Evolutionary conservation across 495 filamentous ascomycete genomes (phyloP), one percentile per base, ranked within the genome.

Genomic region (Alectoria sarmentosa): DNA sequence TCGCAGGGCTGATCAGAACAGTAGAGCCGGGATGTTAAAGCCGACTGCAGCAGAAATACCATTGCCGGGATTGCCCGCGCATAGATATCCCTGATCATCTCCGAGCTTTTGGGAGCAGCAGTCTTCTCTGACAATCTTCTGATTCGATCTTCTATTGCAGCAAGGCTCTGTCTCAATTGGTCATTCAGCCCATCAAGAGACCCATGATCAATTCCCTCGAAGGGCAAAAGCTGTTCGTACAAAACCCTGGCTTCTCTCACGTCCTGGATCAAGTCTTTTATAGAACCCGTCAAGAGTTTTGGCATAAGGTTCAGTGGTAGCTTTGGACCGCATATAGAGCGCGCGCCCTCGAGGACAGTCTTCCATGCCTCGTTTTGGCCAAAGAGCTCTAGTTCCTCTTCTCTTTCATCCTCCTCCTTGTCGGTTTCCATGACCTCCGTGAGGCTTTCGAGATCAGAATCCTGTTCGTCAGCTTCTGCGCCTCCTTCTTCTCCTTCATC

Each of bases 81-180:
- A 58, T 69, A 69, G n/a, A 69, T 62, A 36, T 71, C 69, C 10
- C 55, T 60, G 8, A 69, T 38, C 23, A 68, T 48, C 38, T 61
- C 32, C 10, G 61, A 26, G n/a, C 32, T 44, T 49, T 65, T 58
- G 0, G 1, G 48, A 19, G 17, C 28, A 39, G 59, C 38, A 4
- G 30, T 26, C 49, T 37, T 26, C 41, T 65, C 49, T 10, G 57
- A 48, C 38, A 56, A 14, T 4, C n/a, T 19, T 32, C 32, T 67
- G 62, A 46, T 55, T 8, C n/a, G 34, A 38, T 52, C 44, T 54
- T 65, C 63, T 3, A 67, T 54, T 37, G 15, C 34, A 37, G 39
- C 26, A 2, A 67, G 54, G 21, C 39, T 28, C 23, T 41, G 19
- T 19, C 46, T 8, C 14, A 61, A 23, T 1, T 55, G 19, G 23